A percentile compares a stretch with the other conserved stretches of the same genome.
phyloP scores from a whole-genome alignment of 1,284 basidiomycete genomes.

The Thelephora terrestris region DNA sequence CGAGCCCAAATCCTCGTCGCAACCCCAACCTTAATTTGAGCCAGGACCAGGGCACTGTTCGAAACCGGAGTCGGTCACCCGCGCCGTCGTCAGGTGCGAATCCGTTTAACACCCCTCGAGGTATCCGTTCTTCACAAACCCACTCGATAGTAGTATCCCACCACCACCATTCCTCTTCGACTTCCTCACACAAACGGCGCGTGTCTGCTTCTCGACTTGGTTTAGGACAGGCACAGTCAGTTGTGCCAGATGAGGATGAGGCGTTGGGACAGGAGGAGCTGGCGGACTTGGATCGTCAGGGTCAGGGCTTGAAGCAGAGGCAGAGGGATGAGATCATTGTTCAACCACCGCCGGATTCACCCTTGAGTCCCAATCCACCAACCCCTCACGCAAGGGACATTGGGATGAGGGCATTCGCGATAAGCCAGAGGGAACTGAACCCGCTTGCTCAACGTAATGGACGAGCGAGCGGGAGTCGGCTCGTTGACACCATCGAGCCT shows the following conservation, averaged over 20 bases:
- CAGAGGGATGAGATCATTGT: constrained; percentile 39
- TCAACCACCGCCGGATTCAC: constrained; percentile 68
- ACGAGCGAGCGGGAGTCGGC: neutral
- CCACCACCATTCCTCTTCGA: neutral
- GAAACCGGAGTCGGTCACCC: constrained; percentile 14
- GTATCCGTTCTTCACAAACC: constrained; percentile 19
- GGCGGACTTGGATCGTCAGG: constrained; percentile 7
- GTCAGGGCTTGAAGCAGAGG: constrained; percentile 47
- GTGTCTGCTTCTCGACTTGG: constrained; percentile 1
- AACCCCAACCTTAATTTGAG: neutral
- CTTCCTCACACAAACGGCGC: neutral
- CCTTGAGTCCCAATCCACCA: constrained; percentile 43
- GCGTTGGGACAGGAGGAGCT: neutral
- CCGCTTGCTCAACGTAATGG: constrained; percentile 19
- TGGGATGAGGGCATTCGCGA: constrained; percentile 56
- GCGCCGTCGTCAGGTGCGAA: constrained; percentile 42
- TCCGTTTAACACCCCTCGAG: constrained; percentile 65
- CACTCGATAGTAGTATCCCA: constrained; percentile 9
- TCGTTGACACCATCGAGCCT: neutral
- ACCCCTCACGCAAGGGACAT: constrained; percentile 73
- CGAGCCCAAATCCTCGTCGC: constrained; percentile 24
- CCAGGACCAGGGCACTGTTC: neutral
- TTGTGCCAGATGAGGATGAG: no score
- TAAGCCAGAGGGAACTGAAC: constrained; percentile 19
- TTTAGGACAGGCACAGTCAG: neutral